Percentiles rank a stretch among this genome's conserved stretches.
These are phyloP conservation scores for Phoma sp. DNA, from an alignment of 2,329 filamentous ascomycete species.

Conservation along the genomic window DNA sequence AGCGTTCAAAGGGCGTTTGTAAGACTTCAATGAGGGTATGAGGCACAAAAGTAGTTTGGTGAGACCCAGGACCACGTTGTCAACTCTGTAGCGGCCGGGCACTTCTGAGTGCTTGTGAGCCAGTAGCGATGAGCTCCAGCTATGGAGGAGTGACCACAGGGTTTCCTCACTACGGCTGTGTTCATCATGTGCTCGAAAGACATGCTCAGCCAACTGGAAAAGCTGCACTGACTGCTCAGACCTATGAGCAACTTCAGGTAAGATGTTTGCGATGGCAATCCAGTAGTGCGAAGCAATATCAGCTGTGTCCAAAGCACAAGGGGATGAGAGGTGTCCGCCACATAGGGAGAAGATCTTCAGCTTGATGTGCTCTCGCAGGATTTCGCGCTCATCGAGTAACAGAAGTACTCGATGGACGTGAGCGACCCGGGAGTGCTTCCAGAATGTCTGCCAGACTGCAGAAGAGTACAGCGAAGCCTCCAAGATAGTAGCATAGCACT, in stretches of 20 bases:
- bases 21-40: constrained; percentile 48
- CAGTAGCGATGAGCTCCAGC: constrained; percentile 46
- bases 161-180: constrained; percentile 39
- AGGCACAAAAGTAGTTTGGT: constrained; percentile 50
- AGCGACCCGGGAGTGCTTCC: constrained; percentile 24
- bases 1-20: constrained; percentile 46
- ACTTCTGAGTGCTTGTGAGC: constrained; percentile 42
- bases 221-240: constrained; percentile 40
- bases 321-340: constrained; percentile 43
- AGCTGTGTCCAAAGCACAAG: constrained; percentile 34
- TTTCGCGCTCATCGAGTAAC: constrained; percentile 30
- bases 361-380: constrained; percentile 35
- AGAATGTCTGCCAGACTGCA: constrained; percentile 44
- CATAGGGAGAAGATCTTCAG: constrained; percentile 45
- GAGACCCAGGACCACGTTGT: constrained; percentile 48
- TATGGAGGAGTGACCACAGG: constrained; percentile 34
- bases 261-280: constrained; percentile 38
- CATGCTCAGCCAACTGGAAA: constrained; percentile 44
- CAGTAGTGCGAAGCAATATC: constrained; percentile 47
- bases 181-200: constrained; percentile 46
- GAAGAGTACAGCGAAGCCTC: constrained; percentile 47
- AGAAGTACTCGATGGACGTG: constrained; percentile 43
- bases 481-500: constrained; percentile 42
- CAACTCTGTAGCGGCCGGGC: constrained; percentile 45
- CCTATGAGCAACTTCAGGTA: constrained; percentile 36